Base-by-base conservation (phyloP, 225 moss, liverwort and hornwort genomes). In the Sphagnum contortum region DNA sequence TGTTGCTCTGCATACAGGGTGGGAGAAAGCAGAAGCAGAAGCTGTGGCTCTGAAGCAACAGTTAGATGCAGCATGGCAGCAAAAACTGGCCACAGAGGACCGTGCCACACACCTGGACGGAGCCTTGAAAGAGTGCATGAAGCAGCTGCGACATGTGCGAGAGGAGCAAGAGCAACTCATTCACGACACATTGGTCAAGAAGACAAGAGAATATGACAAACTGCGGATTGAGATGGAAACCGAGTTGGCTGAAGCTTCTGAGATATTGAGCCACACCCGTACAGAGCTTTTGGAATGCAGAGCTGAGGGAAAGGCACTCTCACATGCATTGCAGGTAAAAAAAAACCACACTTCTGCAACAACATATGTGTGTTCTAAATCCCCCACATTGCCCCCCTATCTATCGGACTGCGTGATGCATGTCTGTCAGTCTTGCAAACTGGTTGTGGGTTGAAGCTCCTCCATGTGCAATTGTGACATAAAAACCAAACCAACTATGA, bases 21-120 rank as follows among this genome's bases (percentile, higher is more conserved):
- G 95, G 95, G 95, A 96, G 82, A 96, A 88, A 65, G 95, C 95
- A 4, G 92, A 96, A 69, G 79, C 65, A 3, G 95, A 92, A 72
- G 85, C 95, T 3, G 73, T 71, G 29, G 79, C 81, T 47, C 63
- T 85, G 64, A 96, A 92, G 75, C 65, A 76, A 9, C 87, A 96
- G 69, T 76, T 90, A 3, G 95, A 92, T 13, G 68, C 49, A 53
- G 75, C 56, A 5, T 51, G 75, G 9, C 87, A 84, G 50, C 82
- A 88, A 29, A 88, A 75, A 64, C 59, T 72, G 50, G 88, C 78
- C 3, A 90, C 87, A 0, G 88, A 85, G 61, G 90, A 85, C 54
- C 89, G 83, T 6, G 94, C 84, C 13, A 86, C 81, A 9, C 83
- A 88, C 63, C 69, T 91, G 3, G 94, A 94, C 59, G 89, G 91